Evolutionary conservation across 2,329 filamentous ascomycete species (phyloP).

Genomic region (Aspergillus pseudonomiae): DNA sequence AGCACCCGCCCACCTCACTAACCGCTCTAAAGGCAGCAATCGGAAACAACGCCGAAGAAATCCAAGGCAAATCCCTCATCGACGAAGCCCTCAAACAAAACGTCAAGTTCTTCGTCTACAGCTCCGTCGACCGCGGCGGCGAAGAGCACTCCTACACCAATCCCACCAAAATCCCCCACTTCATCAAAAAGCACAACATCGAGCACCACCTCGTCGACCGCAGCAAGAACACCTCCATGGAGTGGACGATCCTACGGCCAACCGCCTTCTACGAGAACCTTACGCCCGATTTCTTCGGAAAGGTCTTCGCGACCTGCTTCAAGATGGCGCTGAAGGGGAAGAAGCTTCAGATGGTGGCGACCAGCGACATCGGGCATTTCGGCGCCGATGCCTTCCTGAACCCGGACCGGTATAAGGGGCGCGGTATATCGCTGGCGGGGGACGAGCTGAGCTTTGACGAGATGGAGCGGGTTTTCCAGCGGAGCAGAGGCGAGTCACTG

Average conservation of each 20-base stretch:
- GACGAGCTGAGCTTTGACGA: conserved; percentile 55
- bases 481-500: conserved; percentile 47
- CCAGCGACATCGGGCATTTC: conserved; percentile 56
- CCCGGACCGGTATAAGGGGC: conserved; percentile 45
- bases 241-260: conserved; percentile 65
- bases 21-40: not conserved
- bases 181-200: conserved; percentile 63
- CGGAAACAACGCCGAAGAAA: conserved; percentile 42
- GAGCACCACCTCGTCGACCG: conserved; percentile 61
- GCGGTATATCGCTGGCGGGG: conserved; percentile 49
- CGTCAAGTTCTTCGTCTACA: conserved; percentile 66
- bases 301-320: conserved; percentile 51
- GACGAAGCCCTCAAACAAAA: conserved; percentile 59
- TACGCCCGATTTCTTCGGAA: conserved; percentile 49
- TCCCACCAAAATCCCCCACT: conserved; percentile 63
- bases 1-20: not conserved
- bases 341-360: conserved; percentile 46
- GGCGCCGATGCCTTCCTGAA: conserved; percentile 54
- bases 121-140: conserved; percentile 65
- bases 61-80: conserved; percentile 61
- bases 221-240: conserved; percentile 50
- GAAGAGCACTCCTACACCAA: conserved; percentile 53
- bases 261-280: conserved; percentile 66
- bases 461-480: conserved; percentile 50
- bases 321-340: conserved; percentile 46